These are phyloP conservation scores for Iberis amara DNA, from an alignment of 441 rosid species.

Conservation along the genomic window DNA sequence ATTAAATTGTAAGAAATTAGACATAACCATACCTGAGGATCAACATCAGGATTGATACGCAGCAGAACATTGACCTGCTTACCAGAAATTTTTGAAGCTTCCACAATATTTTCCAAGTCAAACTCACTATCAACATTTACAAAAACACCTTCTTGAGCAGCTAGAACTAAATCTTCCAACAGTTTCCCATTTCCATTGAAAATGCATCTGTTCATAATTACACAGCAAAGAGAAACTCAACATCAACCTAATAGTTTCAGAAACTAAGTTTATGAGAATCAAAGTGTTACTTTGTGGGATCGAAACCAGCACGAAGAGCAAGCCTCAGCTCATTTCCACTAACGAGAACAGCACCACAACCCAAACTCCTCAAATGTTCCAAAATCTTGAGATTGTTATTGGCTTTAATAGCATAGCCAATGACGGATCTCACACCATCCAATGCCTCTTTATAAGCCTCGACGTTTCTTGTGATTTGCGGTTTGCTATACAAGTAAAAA, in stretches of 20 bases:
- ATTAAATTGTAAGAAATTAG: not conserved
- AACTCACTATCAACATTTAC: conserved; percentile 96
- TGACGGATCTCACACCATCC: conserved; percentile 60
- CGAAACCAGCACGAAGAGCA: conserved; percentile 85
- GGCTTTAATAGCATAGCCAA: conserved; percentile 93
- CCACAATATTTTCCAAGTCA: conserved; percentile 84
- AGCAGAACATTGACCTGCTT: conserved; percentile 86
- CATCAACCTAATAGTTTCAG: not conserved
- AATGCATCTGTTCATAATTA: conserved; percentile 54
- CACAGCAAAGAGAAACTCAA: conserved; percentile 1
- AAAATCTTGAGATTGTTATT: conserved; percentile 86
- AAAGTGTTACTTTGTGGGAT: conserved; percentile 64
- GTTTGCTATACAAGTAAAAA: conserved; percentile 80
- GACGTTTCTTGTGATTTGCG: conserved; percentile 78
- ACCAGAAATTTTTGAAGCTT: conserved; percentile 80
- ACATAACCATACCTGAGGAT: conserved; percentile 73
- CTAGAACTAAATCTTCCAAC: conserved; percentile 88
- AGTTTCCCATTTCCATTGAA: conserved; percentile 94
- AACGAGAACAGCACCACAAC: conserved; percentile 92
- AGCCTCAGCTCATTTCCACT: conserved; percentile 93
- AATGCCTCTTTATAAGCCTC: conserved; percentile 78
- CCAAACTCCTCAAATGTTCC: conserved; percentile 83
- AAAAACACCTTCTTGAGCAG: conserved; percentile 89
- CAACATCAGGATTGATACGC: conserved; percentile 96
- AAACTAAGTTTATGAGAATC: not conserved